Percentiles rank a stretch among this genome's conserved stretches.
phyloP scores from a whole-genome alignment of 208 protist species.

The Leishmania gerbilli region DNA sequence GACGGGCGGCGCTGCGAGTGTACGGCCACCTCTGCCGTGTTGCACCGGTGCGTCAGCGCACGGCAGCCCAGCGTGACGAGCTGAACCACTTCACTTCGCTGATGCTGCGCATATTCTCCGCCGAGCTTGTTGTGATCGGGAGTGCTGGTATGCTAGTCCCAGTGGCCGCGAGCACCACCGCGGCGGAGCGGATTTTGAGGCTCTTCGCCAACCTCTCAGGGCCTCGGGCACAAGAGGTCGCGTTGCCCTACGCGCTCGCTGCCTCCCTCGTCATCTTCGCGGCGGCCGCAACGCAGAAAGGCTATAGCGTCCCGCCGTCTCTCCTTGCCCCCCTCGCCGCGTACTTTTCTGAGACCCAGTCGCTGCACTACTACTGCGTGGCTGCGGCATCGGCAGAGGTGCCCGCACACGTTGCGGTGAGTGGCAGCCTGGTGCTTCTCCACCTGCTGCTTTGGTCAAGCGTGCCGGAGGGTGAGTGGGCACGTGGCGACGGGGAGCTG shows the following conservation, averaged over 20 bases:
- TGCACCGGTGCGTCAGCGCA: slow-evolving; percentile 13
- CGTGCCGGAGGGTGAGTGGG: slow-evolving; percentile 7
- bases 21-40: slow-evolving; percentile 19
- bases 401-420: slow-evolving; percentile 9
- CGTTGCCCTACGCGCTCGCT: slow-evolving; percentile 37
- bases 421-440: slow-evolving; percentile 29
- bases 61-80: slow-evolving; percentile 16
- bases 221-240: slow-evolving; percentile 5
- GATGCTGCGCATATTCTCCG: slow-evolving; percentile 23
- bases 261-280: slow-evolving; percentile 29
- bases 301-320: neutral
- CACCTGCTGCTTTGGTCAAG: slow-evolving; percentile 28
- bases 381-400: neutral
- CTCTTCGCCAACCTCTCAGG: slow-evolving; percentile 25
- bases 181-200: slow-evolving; percentile 24
- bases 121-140: neutral
- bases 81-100: slow-evolving; percentile 14
- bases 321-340: slow-evolving; percentile 11
- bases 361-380: slow-evolving; percentile 25
- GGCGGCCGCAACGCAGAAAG: slow-evolving; percentile 8
- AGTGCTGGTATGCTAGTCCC: slow-evolving; percentile 8
- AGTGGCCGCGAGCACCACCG: slow-evolving; percentile 7
- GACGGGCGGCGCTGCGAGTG: slow-evolving; percentile 14
- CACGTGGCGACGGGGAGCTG: slow-evolving; percentile 19
- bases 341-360: slow-evolving; percentile 24